Conservation (phyloP, 768 basidiomycete species). For the Xerocomellus chrysenteron region DNA sequence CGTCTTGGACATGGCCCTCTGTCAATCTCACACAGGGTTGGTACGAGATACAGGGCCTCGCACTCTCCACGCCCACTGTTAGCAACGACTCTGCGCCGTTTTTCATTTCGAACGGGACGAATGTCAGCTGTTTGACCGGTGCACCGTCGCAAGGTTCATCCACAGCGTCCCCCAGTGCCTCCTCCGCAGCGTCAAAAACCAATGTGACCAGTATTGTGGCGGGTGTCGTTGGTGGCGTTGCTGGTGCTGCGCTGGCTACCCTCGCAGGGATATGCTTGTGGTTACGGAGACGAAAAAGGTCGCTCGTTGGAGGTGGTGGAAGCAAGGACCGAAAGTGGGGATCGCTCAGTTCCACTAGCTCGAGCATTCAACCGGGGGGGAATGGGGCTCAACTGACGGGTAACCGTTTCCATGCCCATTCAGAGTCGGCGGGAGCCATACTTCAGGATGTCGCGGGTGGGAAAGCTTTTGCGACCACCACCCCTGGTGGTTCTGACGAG, state of each 20-base stretch:
- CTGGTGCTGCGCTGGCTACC: constrained; percentile 36
- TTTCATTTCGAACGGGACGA: constrained; percentile 37
- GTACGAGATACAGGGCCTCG: constrained; percentile 39
- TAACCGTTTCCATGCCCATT: constrained; percentile 16
- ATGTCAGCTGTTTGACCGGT: constrained; percentile 33
- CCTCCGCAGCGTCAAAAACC: constrained; percentile 23
- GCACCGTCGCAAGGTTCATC: constrained; percentile 14
- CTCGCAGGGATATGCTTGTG: constrained; percentile 34
- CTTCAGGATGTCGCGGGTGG: constrained; percentile 10
- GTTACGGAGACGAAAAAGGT: constrained; percentile 19
- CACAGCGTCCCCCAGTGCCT: neutral
- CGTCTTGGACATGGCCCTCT: constrained; percentile 41
- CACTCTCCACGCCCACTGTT: neutral
- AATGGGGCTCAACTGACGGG: neutral
- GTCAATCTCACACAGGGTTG: constrained; percentile 50
- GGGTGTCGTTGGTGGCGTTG: constrained; percentile 46
- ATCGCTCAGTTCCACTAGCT: constrained; percentile 25
- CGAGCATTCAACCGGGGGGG: constrained; percentile 10
- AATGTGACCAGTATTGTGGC: constrained; percentile 51
- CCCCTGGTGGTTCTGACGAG: constrained; percentile 26
- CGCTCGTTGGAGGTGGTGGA: constrained; percentile 29
- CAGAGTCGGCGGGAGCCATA: constrained; percentile 23
- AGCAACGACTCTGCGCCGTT: constrained; percentile 31
- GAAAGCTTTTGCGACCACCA: constrained; percentile 14
- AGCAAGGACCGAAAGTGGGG: constrained; percentile 24